Conservation (phyloP, 129 eudicot genomes). For the Tagetes patula region DNA sequence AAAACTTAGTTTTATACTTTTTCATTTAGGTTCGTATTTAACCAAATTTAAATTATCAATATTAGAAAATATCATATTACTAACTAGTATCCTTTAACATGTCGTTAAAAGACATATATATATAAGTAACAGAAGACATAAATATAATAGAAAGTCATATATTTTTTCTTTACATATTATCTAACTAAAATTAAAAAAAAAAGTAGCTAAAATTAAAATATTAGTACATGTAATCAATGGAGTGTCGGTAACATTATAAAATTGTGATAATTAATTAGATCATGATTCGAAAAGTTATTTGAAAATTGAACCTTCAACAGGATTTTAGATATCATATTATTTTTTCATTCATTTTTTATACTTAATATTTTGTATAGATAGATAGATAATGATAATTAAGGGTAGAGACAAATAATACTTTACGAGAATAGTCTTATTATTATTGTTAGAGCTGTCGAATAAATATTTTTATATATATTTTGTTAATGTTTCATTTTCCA, state of each 20-base stretch:
- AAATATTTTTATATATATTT: background rate
- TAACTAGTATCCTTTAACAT: no score
- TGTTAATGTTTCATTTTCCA: background rate
- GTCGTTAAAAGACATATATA: no score
- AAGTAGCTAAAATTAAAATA: background rate
- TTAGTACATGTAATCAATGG: background rate
- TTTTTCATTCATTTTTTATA: background rate
- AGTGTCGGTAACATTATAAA: conserved; percentile 26
- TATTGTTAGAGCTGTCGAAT: background rate
- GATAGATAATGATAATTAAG: conserved; percentile 6
- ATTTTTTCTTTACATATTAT: conserved; percentile 44
- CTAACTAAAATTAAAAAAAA: background rate
- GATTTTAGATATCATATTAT: conserved; percentile 15
- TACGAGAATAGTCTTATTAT: background rate
- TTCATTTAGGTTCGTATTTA: no score
- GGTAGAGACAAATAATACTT: background rate
- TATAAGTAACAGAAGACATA: no score
- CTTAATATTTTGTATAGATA: background rate
- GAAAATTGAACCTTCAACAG: conserved; percentile 13
- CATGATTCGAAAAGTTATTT: conserved; percentile 15
- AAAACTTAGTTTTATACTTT: no score
- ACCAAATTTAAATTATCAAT: no score
- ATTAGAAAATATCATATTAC: no score
- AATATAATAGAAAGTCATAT: no score
- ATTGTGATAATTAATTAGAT: background rate